Evolutionary conservation across 106 monocot species (phyloP), one percentile per base, ranked within the genome.

Genomic region (Platanthera guangdongensis): DNA sequence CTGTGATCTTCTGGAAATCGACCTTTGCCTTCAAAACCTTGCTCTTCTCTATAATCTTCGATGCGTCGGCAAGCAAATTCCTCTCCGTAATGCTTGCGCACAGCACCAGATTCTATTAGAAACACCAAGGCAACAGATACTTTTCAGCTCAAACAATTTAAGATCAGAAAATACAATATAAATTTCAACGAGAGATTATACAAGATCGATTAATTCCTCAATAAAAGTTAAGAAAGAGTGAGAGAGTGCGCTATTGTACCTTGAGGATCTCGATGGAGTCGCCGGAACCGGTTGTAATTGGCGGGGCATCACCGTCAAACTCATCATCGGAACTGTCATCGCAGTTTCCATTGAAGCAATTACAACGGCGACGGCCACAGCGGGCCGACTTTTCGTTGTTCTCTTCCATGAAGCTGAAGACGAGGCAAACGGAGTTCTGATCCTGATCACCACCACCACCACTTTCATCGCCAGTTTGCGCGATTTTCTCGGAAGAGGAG

Each of bases 381-480:
- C 70, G 70, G 1, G 47, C 51, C 4, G 81, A 72, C 71, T 73
- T 80, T 13, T 76, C 85, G 78, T 75, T 83, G 79, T 63, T 82
- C 28, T 90, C 91, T 79, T 97, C 97, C 52, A 97, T 84, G 80
- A 94, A 97, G 79, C 78, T 91, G 53, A 79, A 84, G 11, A 97
- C 94, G 12, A 97, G 85, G 75, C 88, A 91, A 9, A 91, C 79
- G 13, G 97, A 91, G 79, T 89, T 91, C 47, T 91, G 91, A 78
- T 94, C 91, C 52, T 57, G 54, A 62, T 86, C 89, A 18, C 80
- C 81, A 7, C 19, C 82, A 22, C 68, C 80, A 2, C 74, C 79
- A 39, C 28, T 75, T 28, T 30, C 76, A 10, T 57, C 77, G 6
- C 69, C 79, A 19, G 50, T 69, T 25, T 75, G 72, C 51, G 53